These are phyloP conservation scores for Aspergillus carbonarius DNA, from an alignment of 2,329 filamentous ascomycete species.

Conservation along the genomic window DNA sequence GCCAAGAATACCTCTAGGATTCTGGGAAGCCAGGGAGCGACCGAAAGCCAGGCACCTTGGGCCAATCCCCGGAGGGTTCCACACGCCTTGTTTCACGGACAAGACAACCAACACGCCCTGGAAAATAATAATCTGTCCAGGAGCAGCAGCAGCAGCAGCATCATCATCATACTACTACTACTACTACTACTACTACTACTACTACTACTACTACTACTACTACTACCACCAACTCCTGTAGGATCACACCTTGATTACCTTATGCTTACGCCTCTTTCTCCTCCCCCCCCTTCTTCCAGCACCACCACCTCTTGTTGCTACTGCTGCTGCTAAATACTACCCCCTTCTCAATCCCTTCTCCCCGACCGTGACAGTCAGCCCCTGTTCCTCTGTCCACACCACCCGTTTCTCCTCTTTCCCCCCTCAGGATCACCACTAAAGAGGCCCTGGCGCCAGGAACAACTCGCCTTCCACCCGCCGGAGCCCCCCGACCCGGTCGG, in stretches of 20 bases:
- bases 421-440: conserved; percentile 2
- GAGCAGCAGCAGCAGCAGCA: background rate
- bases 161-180: background rate
- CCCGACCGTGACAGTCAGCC: background rate
- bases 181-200: background rate
- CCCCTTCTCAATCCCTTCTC: background rate
- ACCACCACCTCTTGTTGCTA: background rate
- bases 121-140: background rate
- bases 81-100: conserved; percentile 16
- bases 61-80: conserved; percentile 4
- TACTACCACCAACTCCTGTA: background rate
- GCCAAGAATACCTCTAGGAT: conserved; percentile 16
- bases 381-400: background rate
- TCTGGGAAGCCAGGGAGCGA: conserved; percentile 12
- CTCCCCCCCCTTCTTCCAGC: background rate
- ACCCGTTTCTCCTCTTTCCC: conserved; percentile 5
- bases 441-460: background rate
- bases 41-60: conserved; percentile 10
- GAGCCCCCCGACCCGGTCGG: conserved; percentile 7
- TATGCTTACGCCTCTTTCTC: background rate
- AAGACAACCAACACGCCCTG: conserved; percentile 9
- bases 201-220: background rate
- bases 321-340: background rate
- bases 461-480: conserved; percentile 7
- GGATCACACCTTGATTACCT: conserved; percentile 3